Evolutionary conservation across 208 protist species (phyloP), one percentile per base, ranked within the genome.

Genomic region (Lotmaria passim): DNA sequence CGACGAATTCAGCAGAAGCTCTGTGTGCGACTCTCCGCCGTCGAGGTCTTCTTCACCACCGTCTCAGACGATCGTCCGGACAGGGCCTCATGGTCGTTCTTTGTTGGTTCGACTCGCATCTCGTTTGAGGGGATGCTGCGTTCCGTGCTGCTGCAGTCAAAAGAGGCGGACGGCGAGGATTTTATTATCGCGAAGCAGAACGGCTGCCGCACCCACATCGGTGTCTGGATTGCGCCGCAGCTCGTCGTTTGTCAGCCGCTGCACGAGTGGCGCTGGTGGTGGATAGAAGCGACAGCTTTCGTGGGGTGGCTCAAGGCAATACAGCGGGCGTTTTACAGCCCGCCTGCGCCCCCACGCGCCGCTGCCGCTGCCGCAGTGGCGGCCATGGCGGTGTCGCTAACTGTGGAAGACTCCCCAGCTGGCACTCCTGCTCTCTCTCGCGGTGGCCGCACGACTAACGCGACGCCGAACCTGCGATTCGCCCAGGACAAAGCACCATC

Each of bases 261-360:
- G 51, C 85, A 89, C 70, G 89, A 94, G 60, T 61, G 86, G 61
- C 63, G 57, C 12, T 94, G 89, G 89, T 94, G 89, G 89, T 31
- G 55, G 5, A 48, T 60, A 24, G 86, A 83, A 44, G 30, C 71
- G 21, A 51, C 47, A 4, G 71, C 71, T 23, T 71, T 77, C 28
- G 38, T 47, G 46, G 23, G 53, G 11, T 69, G 55, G 63, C 33
- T 43, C 30, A 33, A 19, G 17, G 48, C 38, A 21, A 14, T 71
- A 39, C 55, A 60, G 31, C 31, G 33, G 26, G n/a, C 30, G 6
- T 71, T 53, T 17, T 77, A 71, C 63, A 44, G 33, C 24, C 36
- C 52, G 12, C 8, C 26, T 14, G 14, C 51, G 19, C 31, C 30
- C 5, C 8, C 41, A 17, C 23, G 19, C 26, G 2, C n/a, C 3